Conservation (phyloP, 2,329 filamentous ascomycete genomes). For the Microdochium nivale region DNA sequence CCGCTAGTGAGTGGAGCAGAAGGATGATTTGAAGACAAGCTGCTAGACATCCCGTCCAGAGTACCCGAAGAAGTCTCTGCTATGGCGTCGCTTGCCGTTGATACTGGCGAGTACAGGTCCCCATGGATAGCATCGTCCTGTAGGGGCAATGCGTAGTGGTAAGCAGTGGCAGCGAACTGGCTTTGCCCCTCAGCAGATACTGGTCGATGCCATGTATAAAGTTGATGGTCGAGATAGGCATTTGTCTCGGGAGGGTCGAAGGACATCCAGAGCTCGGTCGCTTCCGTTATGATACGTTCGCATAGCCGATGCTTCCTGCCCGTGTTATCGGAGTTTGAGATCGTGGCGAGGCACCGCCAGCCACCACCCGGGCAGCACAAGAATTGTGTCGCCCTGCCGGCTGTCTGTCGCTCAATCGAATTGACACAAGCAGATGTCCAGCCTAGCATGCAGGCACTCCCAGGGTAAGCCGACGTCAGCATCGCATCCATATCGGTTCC, state of each 20-base stretch:
- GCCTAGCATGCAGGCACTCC: background rate
- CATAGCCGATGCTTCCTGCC: constrained; percentile 4
- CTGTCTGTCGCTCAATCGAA: background rate
- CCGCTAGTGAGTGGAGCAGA: background rate
- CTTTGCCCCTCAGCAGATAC: background rate
- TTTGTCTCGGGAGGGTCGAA: constrained; percentile 6
- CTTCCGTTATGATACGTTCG: constrained; percentile 3
- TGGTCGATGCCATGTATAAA: background rate
- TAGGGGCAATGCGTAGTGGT: background rate
- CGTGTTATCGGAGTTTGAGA: background rate
- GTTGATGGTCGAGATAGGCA: background rate
- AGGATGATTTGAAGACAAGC: background rate
- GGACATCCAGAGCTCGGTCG: constrained; percentile 8
- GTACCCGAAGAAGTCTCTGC: background rate
- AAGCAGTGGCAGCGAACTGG: background rate
- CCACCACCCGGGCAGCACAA: constrained; percentile 10
- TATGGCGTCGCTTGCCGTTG: background rate
- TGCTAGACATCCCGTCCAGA: background rate
- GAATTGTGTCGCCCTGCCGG: background rate
- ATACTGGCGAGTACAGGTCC: background rate
- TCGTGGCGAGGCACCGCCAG: constrained; percentile 5
- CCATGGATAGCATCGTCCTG: background rate
- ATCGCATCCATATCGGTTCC: background rate
- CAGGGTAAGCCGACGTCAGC: background rate
- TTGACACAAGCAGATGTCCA: background rate